Conservation (phyloP, 129 eudicot species). For the Solidago caesia region DNA sequence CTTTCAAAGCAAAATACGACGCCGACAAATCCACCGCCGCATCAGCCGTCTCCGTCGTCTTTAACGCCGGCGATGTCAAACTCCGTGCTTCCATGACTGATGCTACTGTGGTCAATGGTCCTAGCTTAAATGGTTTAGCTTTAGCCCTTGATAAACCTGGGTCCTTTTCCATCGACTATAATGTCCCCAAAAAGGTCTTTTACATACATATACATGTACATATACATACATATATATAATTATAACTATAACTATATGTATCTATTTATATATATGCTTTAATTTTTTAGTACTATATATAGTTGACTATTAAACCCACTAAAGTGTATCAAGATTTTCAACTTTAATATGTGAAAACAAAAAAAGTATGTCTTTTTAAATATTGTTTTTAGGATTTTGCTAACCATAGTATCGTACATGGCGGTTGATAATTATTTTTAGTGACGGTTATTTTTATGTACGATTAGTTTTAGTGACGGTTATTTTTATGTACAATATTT, state of each 20-base stretch:
- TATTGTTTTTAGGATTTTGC: no score
- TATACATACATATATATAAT: no score
- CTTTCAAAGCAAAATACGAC: constrained; percentile 66
- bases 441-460: no score
- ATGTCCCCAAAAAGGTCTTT: constrained; percentile 73
- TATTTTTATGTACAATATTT: no score
- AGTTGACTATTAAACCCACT: no score
- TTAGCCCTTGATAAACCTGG: constrained; percentile 82
- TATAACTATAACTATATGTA: neutral
- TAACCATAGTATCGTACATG: no score
- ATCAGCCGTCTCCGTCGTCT: constrained; percentile 62
- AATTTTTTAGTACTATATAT: no score
- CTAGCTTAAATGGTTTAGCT: constrained; percentile 73
- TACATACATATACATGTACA: neutral
- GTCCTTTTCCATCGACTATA: constrained; percentile 65
- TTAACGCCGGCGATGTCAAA: constrained; percentile 83
- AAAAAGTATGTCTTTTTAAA: no score
- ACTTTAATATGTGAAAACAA: no score
- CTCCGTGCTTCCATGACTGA: constrained; percentile 91
- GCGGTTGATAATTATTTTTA: no score
- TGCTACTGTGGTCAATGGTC: constrained; percentile 73
- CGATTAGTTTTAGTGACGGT: no score
- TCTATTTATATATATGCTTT: neutral
- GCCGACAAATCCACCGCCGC: constrained; percentile 70
- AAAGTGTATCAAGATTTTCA: no score